These are phyloP conservation scores for Tieghemiomyces parasiticus DNA, from an alignment of 192 early-diverging fungal genomes.

Conservation along the genomic window DNA sequence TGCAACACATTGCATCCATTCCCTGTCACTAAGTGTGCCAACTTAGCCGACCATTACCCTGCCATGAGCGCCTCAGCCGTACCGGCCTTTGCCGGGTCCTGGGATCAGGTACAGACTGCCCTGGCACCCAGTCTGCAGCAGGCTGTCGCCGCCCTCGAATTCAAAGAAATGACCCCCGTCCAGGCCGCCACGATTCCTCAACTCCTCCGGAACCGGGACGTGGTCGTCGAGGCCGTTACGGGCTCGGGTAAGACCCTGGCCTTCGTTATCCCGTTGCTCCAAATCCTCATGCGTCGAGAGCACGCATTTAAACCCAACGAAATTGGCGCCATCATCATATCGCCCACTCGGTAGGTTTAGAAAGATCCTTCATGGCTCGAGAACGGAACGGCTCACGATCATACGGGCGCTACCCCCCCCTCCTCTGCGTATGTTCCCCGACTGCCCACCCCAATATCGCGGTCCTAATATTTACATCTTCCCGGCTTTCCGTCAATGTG, in stretches of 20 bases:
- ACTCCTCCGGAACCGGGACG: conserved; percentile 85
- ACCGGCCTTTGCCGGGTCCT: conserved; percentile 42
- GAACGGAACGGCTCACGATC: too few relatives aligned
- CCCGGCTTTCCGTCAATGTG: too few relatives aligned
- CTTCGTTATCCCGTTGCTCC: conserved; percentile 83
- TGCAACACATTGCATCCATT: too few relatives aligned
- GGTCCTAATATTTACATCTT: too few relatives aligned
- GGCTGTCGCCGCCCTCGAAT: conserved; percentile 48
- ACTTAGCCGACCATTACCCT: too few relatives aligned
- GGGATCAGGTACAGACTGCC: conserved; percentile 41
- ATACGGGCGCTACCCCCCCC: too few relatives aligned
- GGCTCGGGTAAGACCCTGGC: conserved; percentile 94
- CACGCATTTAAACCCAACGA: conserved; percentile 46
- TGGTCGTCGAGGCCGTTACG: conserved; percentile 91
- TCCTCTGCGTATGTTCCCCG: too few relatives aligned
- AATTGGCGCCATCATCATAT: conserved; percentile 76
- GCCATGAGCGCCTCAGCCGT: conserved; percentile 13
- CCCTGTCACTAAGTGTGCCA: too few relatives aligned
- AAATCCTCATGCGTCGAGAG: conserved; percentile 57
- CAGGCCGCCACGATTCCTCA: conserved; percentile 84
- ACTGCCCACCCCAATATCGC: too few relatives aligned
- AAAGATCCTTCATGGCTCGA: too few relatives aligned
- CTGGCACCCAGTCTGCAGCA: conserved; percentile 38
- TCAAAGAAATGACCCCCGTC: conserved; percentile 83
- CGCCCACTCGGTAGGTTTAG: too few relatives aligned